Base-by-base conservation (phyloP, 2,329 filamentous ascomycete genomes). In the Monilinia vaccinii-corymbosi region DNA sequence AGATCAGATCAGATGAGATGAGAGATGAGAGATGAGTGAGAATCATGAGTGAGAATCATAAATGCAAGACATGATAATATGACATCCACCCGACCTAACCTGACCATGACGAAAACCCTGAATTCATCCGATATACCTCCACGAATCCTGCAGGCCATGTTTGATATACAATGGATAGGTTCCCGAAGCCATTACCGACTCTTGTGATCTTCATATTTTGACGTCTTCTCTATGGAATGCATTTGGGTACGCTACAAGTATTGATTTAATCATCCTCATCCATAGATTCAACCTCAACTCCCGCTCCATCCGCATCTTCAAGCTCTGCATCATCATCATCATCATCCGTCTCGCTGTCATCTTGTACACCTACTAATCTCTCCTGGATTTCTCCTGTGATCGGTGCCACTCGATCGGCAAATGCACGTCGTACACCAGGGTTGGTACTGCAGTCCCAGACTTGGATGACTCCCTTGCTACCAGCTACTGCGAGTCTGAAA, bases 401-500 rank as follows among this genome's bases (percentile, higher is more conserved):
- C 63, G 79, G 76, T 40, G 83, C 80, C 60, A 93, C 80, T 61
- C 84, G 86, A 69, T 78, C 83, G 40, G 88, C 91, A 76, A 99
- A 99, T 1, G 88, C 86, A 64, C 87, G 82, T 61, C 94, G 84
- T 36, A 99, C 91, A 31, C 88, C 87, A 16, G 83, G 84, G 73
- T 99, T 99, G 60, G 94, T 99, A 73, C 90, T 87, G 34, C 69
- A 71, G 60, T 71, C 69, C 94, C 94, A 99, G 57, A 99, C 86
- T 73, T 96, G 89, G 71, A 97, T 85, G 40, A 84, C 83, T 49
- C 94, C 94, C 77, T 95, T 95, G 78, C 92, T 97, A 59, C 94
- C 94, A 8, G 93, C 94, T 21, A 99, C 91, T 2, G 92, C 89
- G 48, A 99, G 80, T 58, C 94, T 82, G 81, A 97, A 99, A 28